Evolutionary conservation across 495 filamentous ascomycete species (phyloP).

Genomic region (Lineolata rhizophorae): DNA sequence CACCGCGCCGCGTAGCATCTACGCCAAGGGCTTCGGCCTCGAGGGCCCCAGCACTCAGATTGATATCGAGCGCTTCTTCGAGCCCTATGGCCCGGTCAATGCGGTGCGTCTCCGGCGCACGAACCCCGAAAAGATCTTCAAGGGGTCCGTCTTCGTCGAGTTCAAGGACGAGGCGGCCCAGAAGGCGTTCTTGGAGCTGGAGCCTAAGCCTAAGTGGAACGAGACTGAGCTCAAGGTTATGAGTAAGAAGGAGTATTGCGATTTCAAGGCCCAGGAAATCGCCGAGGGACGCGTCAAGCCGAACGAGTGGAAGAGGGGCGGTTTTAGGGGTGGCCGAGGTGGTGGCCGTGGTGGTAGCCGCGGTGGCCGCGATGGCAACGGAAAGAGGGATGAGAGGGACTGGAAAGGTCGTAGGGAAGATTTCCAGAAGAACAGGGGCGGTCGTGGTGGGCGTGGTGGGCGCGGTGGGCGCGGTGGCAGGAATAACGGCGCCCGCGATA

Average conservation of each 20-base stretch:
- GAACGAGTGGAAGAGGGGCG: conserved; percentile 1
- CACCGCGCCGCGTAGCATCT: conserved; percentile 38
- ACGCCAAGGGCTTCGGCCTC: conserved; percentile 76
- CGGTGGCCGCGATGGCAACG: conserved; percentile 11
- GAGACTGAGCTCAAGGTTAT: conserved; percentile 49
- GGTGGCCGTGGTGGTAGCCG: conserved; percentile 10
- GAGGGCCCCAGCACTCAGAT: conserved; percentile 63
- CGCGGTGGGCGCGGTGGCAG: conserved; percentile 9
- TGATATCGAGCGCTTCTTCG: conserved; percentile 82
- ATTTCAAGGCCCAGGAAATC: conserved; percentile 57
- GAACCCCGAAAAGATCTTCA: conserved; percentile 40
- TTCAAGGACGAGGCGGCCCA: conserved; percentile 55
- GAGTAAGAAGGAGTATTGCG: conserved; percentile 71
- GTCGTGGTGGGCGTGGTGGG: conserved; percentile 4
- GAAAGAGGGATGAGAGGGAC: conserved; percentile 6
- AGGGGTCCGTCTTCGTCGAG: conserved; percentile 88
- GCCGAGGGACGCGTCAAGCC: conserved; percentile 39
- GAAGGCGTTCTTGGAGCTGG: conserved; percentile 51
- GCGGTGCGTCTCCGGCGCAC: conserved; percentile 70
- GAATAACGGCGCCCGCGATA: conserved; percentile 1
- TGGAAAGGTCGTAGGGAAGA: conserved; percentile 2
- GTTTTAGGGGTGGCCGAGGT: conserved; percentile 2
- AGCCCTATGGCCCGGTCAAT: conserved; percentile 53
- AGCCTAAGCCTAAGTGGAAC: conserved; percentile 67
- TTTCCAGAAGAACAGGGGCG: conserved; percentile 1